A percentile compares a stretch with the other conserved stretches of the same genome.
Conservation (phyloP, 345 rosid genomes). For the Eucalyptus guilfoylei region DNA sequence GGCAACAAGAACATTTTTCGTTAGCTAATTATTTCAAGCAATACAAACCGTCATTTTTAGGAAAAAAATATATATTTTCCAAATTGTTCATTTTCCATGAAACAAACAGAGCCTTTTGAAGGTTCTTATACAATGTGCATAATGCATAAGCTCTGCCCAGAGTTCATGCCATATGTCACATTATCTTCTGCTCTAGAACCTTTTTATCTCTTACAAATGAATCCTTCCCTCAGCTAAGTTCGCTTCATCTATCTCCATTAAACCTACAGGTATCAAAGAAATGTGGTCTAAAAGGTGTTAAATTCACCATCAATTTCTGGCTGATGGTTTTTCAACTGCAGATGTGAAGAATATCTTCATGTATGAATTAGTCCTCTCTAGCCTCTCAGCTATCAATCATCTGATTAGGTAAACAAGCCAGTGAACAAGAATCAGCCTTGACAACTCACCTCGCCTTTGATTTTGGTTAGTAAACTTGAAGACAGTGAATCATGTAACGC, state of each 20-base stretch:
- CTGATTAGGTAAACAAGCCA: background rate
- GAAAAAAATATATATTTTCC: no score
- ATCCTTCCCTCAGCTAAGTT: background rate
- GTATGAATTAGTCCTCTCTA: background rate
- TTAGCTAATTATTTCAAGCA: no score
- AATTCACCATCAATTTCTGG: background rate
- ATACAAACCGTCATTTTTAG: no score
- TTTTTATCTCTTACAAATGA: background rate
- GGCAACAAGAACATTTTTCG: no score
- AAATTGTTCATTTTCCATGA: no score
- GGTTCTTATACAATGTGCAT: background rate
- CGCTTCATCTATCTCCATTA: background rate
- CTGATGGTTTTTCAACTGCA: background rate
- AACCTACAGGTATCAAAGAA: background rate
- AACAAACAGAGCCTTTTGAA: no score
- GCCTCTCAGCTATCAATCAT: background rate
- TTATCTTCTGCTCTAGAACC: background rate
- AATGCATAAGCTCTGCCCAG: background rate
- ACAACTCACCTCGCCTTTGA: background rate
- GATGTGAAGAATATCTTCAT: background rate
- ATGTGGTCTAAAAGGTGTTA: background rate
- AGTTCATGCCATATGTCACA: background rate
- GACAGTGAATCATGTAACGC: background rate
- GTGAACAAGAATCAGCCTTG: background rate
- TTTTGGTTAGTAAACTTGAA: background rate